These are phyloP conservation scores for Hypoxylon perforatum DNA, from an alignment of 495 filamentous ascomycete species.

Conservation along the genomic window DNA sequence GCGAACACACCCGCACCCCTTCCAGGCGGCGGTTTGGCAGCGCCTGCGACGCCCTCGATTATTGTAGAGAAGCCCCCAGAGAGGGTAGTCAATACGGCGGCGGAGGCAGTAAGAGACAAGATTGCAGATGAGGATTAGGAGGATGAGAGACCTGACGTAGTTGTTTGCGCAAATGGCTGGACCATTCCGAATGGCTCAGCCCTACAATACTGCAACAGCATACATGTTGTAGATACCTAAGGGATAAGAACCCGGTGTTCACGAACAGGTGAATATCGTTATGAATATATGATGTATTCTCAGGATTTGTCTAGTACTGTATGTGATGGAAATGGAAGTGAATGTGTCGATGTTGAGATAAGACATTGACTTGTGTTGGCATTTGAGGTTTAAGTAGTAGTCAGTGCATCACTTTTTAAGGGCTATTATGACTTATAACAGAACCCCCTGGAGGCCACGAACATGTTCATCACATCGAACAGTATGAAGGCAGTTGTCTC, in stretches of 20 bases:
- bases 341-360: no score
- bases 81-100: slow-evolving; percentile 58
- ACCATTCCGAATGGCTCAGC: background rate
- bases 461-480: no score
- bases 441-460: no score
- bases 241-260: background rate
- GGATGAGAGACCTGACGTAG: background rate
- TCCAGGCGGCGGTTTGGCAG: slow-evolving; percentile 46
- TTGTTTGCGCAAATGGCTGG: background rate
- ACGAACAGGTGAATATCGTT: slow-evolving; percentile 12
- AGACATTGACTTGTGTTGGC: no score
- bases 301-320: background rate
- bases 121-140: slow-evolving; percentile 58
- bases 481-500: no score
- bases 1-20: slow-evolving; percentile 33
- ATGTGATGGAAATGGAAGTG: no score
- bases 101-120: slow-evolving; percentile 59
- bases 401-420: no score
- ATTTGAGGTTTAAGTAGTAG: no score
- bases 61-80: slow-evolving; percentile 50
- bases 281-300: slow-evolving; percentile 3
- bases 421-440: no score
- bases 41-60: slow-evolving; percentile 47
- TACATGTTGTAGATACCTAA: background rate
- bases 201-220: background rate